Evolutionary conservation across 2,329 filamentous ascomycete species (phyloP), one percentile per base, ranked within the genome.

Genomic region (Fusarium abutilonis): DNA sequence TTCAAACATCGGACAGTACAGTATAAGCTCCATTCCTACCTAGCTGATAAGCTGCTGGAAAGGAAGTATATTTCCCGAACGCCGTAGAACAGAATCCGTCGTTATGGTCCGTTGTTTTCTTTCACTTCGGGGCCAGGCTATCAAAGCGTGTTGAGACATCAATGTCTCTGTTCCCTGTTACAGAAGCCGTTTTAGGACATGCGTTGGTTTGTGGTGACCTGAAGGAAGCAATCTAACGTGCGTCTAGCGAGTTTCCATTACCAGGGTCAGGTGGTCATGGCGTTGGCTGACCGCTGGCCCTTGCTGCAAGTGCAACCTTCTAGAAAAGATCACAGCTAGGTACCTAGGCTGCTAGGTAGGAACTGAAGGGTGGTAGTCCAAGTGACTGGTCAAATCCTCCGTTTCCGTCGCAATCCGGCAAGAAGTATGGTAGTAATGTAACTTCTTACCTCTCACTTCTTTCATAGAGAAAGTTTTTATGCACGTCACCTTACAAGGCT

Each of bases 161-260:
- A 32, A 39, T 52, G 42, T 50, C 52, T 28, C 28, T 34, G 42
- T 4, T 40, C 14, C 46, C 34, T 23, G 14, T 9, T 40, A 28
- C 19, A 41, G 43, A 19, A 32, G 39, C 31, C 28, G 36, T 6
- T 52, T 26, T 46, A 19, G 29, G 35, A 32, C 28, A 38, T 52
- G 34, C 23, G 42, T 61, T 52, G 44, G 43, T 57, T 53, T 40
- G 42, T 61, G 28, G 47, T 28, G 45, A 38, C 61, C 50, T 65
- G 47, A 52, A 41, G 54, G 62, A 65, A 65, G 55, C 60, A 70
- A 65, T 62, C 60, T 65, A 49, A 59, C 43, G 47, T 57, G 58
- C 57, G 57, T 52, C 68, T 70, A 70, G 68, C 60, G 68, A 63
- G 64, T 57, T 70, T 70, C 68, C 53, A 70, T 41, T 53, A 64